Percentiles rank a stretch among this genome's conserved stretches.
phyloP scores from a whole-genome alignment of 2,329 filamentous ascomycete species.

The Pestalotiopsis sp. region DNA sequence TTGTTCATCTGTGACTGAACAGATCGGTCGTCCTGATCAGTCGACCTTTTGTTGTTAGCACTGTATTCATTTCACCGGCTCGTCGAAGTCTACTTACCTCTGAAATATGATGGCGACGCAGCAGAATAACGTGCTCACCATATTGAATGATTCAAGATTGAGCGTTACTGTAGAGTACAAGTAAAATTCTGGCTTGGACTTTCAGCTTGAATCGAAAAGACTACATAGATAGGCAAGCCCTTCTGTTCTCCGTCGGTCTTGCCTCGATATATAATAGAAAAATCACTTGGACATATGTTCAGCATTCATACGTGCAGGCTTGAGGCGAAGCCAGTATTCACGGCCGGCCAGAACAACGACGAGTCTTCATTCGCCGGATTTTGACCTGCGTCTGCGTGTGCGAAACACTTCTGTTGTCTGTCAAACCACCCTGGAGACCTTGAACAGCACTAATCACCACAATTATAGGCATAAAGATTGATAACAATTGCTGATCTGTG shows the following conservation, averaged over 20 bases:
- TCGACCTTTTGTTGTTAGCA: not conserved
- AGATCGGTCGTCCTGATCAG: not conserved
- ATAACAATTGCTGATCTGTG: not conserved
- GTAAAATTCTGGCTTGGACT: not conserved
- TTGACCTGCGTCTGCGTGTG: not conserved
- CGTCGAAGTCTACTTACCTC: not conserved
- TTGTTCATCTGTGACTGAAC: not conserved
- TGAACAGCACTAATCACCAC: not conserved
- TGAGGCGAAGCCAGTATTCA: not conserved
- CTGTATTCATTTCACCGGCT: not conserved
- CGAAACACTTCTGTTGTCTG: not conserved
- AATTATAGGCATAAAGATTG: not conserved
- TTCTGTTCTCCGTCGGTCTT: not conserved
- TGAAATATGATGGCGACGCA: not conserved
- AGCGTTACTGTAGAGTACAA: not conserved
- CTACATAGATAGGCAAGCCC: not conserved
- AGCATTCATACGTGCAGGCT: not conserved
- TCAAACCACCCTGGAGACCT: not conserved
- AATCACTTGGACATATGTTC: not conserved
- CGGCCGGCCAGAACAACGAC: conserved; percentile 28
- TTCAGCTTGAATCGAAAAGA: not conserved
- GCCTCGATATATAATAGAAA: not conserved
- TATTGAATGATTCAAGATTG: not conserved
- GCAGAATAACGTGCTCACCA: not conserved
- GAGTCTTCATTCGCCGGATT: not conserved